phyloP scores from a whole-genome alignment of 257 asterid species.

The Buddleja alternifolia region DNA sequence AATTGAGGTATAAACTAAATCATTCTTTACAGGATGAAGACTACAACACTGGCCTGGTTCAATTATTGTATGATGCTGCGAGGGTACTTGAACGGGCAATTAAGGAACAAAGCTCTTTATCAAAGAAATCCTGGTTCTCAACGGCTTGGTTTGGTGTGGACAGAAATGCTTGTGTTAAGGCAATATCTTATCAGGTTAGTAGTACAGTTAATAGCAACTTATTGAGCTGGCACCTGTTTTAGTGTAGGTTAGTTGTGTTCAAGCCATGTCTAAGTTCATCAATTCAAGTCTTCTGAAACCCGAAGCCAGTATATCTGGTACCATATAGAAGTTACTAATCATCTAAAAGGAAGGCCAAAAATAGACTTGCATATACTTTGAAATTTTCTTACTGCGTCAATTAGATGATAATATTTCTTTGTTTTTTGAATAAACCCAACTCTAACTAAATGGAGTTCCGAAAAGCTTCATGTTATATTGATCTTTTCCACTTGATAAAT shows the following conservation, averaged over 20 bases:
- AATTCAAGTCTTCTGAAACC: constrained; percentile 18
- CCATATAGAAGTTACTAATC: neutral
- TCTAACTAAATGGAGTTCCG: constrained; percentile 10
- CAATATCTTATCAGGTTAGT: constrained; percentile 87
- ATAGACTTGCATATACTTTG: constrained; percentile 5
- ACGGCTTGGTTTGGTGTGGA: constrained; percentile 92
- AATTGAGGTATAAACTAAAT: constrained; percentile 63
- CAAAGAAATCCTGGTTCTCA: constrained; percentile 89
- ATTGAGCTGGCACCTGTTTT: constrained; percentile 15
- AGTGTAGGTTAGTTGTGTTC: constrained; percentile 24
- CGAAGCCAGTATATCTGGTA: constrained; percentile 11
- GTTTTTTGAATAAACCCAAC: neutral
- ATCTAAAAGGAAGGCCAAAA: constrained; percentile 7
- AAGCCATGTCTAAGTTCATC: too few species aligned
- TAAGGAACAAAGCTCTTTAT: constrained; percentile 60
- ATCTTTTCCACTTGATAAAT: neutral
- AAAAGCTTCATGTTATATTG: neutral
- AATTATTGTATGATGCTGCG: constrained; percentile 91
- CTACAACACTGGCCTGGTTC: constrained; percentile 72
- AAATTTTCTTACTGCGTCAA: constrained; percentile 11
- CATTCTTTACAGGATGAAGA: constrained; percentile 82
- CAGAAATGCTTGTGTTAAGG: constrained; percentile 81
- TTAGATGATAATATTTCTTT: neutral
- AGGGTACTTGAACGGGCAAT: constrained; percentile 86
- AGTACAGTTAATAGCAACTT: constrained; percentile 6